Conservation (phyloP, 2,329 filamentous ascomycete species). For the Colletotrichum shisoi region DNA sequence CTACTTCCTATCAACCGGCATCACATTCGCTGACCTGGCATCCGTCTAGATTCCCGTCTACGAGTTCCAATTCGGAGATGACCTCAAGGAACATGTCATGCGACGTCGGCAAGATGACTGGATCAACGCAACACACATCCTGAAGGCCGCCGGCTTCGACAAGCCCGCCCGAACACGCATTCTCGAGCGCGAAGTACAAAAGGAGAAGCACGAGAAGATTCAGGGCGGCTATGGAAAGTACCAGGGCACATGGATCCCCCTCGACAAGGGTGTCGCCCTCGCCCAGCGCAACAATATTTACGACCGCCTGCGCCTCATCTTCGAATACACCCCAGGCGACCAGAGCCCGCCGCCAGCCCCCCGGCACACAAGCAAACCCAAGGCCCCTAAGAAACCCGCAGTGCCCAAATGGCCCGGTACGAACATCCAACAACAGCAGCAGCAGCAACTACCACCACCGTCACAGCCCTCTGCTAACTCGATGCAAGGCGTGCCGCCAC, state of each 20-base stretch:
- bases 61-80: constrained; percentile 84
- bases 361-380: constrained; percentile 88
- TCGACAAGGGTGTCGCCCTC: constrained; percentile 79
- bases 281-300: constrained; percentile 88
- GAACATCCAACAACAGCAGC: constrained; percentile 35
- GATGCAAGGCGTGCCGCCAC: constrained; percentile 43
- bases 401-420: constrained; percentile 67
- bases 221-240: constrained; percentile 99
- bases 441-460: constrained; percentile 10
- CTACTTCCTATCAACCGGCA: not conserved
- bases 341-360: constrained; percentile 92
- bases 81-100: constrained; percentile 90
- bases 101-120: constrained; percentile 90
- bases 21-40: constrained; percentile 6
- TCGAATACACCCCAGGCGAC: constrained; percentile 85
- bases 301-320: constrained; percentile 83
- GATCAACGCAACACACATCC: constrained; percentile 99
- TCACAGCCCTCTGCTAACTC: constrained; percentile 35
- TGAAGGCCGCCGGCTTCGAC: constrained; percentile 96
- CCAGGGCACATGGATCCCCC: constrained; percentile 96
- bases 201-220: constrained; percentile 95
- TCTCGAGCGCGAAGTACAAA: constrained; percentile 94
- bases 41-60: constrained; percentile 83
- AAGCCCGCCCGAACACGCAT: constrained; percentile 96
- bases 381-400: constrained; percentile 72